These are phyloP conservation scores for Diaporthe capsici DNA, from an alignment of 2,329 filamentous ascomycete species.

Conservation along the genomic window DNA sequence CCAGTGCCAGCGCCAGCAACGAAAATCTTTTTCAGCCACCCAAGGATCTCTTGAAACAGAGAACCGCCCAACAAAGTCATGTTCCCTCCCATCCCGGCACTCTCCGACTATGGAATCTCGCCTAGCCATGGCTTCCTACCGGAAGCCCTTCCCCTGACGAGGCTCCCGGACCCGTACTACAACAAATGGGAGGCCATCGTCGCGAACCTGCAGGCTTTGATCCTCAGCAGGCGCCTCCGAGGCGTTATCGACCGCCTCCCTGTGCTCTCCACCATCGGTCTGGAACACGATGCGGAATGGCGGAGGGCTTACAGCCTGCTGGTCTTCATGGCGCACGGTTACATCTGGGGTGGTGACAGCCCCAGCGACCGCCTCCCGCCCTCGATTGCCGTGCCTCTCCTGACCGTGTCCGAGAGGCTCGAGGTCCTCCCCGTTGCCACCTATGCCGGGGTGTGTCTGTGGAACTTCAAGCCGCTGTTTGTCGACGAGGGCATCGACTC, in stretches of 20 bases:
- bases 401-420: constrained; percentile 81
- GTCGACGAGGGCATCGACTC: constrained; percentile 84
- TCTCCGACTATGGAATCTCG: constrained; percentile 86
- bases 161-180: constrained; percentile 91
- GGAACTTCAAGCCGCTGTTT: constrained; percentile 98
- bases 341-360: constrained; percentile 94
- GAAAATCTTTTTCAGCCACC: background rate
- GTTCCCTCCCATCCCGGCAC: constrained; percentile 72
- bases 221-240: constrained; percentile 87
- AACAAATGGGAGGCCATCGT: constrained; percentile 92
- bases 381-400: constrained; percentile 85
- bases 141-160: constrained; percentile 81
- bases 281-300: constrained; percentile 92
- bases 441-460: constrained; percentile 91
- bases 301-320: constrained; percentile 91
- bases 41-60: constrained; percentile 29
- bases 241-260: constrained; percentile 85
- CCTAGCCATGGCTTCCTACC: constrained; percentile 89
- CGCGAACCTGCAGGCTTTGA: constrained; percentile 87
- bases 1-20: background rate
- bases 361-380: constrained; percentile 85
- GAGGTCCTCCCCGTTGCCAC: constrained; percentile 94
- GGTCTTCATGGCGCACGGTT: constrained; percentile 92
- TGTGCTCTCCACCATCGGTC: constrained; percentile 83
- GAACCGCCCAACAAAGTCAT: constrained; percentile 51